A percentile compares a stretch with the other conserved stretches of the same genome.
Evolutionary conservation across 2,329 filamentous ascomycete genomes (phyloP).

Genomic region (Monosporascus sp.): DNA sequence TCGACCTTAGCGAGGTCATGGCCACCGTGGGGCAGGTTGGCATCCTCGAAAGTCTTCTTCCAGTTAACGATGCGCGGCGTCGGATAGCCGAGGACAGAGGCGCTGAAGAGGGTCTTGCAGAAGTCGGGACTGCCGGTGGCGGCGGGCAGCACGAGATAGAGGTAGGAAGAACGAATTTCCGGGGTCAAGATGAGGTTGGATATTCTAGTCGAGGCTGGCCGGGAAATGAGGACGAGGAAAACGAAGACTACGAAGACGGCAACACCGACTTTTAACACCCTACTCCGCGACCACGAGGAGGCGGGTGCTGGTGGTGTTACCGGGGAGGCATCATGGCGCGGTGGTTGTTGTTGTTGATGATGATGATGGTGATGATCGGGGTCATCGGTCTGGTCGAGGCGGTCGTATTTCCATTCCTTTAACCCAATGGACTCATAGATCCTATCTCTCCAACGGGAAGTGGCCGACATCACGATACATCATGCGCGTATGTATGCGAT

Average conservation of each 20-base stretch:
- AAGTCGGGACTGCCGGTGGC: neutral
- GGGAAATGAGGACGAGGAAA: neutral
- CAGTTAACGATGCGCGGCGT: slow-evolving; percentile 9
- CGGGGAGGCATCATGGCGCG: neutral
- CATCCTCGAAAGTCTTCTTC: neutral
- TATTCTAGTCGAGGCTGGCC: neutral
- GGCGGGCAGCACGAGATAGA: neutral
- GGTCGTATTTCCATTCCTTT: slow-evolving; percentile 3
- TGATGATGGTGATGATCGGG: neutral
- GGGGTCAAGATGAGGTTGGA: neutral
- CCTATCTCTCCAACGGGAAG: neutral
- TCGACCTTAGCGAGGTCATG: neutral
- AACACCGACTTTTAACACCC: neutral
- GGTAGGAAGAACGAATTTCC: neutral
- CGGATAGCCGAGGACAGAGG: slow-evolving; percentile 7
- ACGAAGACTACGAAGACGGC: neutral
- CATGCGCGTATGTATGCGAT: neutral
- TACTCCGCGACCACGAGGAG: neutral
- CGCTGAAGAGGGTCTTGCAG: slow-evolving; percentile 27
- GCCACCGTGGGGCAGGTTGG: neutral
- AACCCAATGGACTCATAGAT: slow-evolving; percentile 2
- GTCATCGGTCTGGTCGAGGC: neutral
- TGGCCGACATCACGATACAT: neutral
- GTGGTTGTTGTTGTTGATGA: neutral
- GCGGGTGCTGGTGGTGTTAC: neutral